Evolutionary conservation across 2,329 filamentous ascomycete genomes (phyloP).

Genomic region (Talaromyces sp.): DNA sequence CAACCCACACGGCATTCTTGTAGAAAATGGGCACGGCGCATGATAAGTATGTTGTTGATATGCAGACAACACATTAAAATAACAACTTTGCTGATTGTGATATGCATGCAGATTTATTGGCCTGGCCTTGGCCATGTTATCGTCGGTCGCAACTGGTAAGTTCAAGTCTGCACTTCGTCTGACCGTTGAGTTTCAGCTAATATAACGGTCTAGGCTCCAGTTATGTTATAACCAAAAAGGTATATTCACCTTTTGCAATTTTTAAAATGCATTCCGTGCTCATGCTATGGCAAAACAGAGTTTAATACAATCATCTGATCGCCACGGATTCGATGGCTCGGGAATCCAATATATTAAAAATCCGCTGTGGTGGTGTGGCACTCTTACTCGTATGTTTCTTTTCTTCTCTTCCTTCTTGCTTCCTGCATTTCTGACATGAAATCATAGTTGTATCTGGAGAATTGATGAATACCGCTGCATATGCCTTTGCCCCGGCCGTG

Average conservation of each 20-base stretch:
- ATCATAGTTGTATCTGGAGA: constrained; percentile 8
- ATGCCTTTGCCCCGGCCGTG: constrained; percentile 11
- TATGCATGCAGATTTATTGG: constrained; percentile 7
- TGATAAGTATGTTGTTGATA: constrained; percentile 7
- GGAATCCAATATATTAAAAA: constrained; percentile 10
- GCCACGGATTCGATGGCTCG: constrained; percentile 6
- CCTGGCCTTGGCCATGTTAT: constrained; percentile 9
- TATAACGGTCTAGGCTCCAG: constrained; percentile 3
- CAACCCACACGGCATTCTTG: background rate
- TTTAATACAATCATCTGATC: constrained; percentile 9
- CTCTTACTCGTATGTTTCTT: constrained; percentile 7
- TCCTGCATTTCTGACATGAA: background rate
- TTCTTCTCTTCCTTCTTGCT: background rate
- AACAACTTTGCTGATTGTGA: background rate
- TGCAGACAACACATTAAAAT: no score
- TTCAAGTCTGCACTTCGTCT: background rate
- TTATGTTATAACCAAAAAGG: constrained; percentile 12
- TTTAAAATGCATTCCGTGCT: background rate
- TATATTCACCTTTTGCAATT: background rate
- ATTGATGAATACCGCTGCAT: constrained; percentile 11
- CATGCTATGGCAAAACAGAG: constrained; percentile 1
- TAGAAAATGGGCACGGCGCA: constrained; percentile 6
- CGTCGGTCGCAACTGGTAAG: constrained; percentile 10
- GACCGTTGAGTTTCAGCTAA: background rate
- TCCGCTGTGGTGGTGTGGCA: constrained; percentile 12